phyloP scores from a whole-genome alignment of 345 rosid species.

The Hibiscus mutabilis region DNA sequence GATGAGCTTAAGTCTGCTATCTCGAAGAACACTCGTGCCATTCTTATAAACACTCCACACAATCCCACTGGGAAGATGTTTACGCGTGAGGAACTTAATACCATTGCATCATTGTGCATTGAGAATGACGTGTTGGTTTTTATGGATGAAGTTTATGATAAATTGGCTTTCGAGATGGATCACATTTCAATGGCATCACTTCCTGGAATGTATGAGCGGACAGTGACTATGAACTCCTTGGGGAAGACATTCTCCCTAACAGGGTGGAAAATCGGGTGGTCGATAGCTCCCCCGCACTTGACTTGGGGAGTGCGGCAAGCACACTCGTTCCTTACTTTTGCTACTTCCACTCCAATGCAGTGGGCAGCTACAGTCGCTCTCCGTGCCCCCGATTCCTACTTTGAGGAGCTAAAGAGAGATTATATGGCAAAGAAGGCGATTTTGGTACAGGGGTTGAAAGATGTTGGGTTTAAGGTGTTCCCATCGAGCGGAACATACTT shows the following conservation, averaged over 20 bases:
- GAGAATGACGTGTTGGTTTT: slow-evolving; percentile 84
- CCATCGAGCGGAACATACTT: slow-evolving; percentile 95
- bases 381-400: slow-evolving; percentile 75
- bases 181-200: slow-evolving; percentile 88
- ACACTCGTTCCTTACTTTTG: slow-evolving; percentile 82
- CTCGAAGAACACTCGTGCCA: slow-evolving; percentile 66
- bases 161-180: slow-evolving; percentile 86
- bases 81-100: slow-evolving; percentile 48
- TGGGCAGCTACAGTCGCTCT: slow-evolving; percentile 70
- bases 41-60: slow-evolving; percentile 85
- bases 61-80: slow-evolving; percentile 98
- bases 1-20: slow-evolving; percentile 70
- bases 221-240: slow-evolving; percentile 77
- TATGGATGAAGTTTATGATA: slow-evolving; percentile 86
- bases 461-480: slow-evolving; percentile 78
- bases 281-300: slow-evolving; percentile 82
- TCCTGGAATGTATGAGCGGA: slow-evolving; percentile 87
- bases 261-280: slow-evolving; percentile 99
- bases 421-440: slow-evolving; percentile 72
- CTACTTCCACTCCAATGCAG: slow-evolving; percentile 43
- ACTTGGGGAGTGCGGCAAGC: slow-evolving; percentile 93
- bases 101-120: slow-evolving; percentile 69
- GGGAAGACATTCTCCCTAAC: slow-evolving; percentile 95
- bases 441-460: slow-evolving; percentile 74
- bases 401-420: slow-evolving; percentile 63